Conservation (phyloP, 371 early-diverging fungal species). For the Mortierella sp. region DNA sequence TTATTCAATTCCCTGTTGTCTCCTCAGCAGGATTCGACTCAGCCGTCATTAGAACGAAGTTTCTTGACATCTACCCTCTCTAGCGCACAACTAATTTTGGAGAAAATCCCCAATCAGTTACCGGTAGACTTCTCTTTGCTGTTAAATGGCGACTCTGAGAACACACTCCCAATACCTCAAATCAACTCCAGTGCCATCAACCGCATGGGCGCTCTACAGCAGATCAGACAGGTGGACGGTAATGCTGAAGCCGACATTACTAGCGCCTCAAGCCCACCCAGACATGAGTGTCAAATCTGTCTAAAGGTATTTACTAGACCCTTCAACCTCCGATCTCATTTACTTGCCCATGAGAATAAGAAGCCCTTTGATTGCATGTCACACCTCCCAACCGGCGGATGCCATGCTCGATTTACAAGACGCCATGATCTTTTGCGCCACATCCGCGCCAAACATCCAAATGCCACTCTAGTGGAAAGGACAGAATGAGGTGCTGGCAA, state of each 20-base stretch:
- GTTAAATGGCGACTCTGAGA: not conserved
- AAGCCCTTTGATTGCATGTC: slow-evolving; percentile 2
- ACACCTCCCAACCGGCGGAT: not conserved
- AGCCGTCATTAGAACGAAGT: not conserved
- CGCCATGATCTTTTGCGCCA: slow-evolving; percentile 4
- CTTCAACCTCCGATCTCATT: slow-evolving; percentile 2
- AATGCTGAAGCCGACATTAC: not conserved
- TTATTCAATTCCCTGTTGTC: not conserved
- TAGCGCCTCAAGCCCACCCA: not conserved
- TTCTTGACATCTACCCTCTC: not conserved
- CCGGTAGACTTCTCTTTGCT: not conserved
- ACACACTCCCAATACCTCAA: not conserved
- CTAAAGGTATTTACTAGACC: not conserved
- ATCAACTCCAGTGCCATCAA: not conserved
- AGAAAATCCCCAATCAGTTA: not conserved
- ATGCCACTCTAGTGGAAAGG: not conserved
- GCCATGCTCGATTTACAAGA: not conserved
- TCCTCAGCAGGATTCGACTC: not conserved
- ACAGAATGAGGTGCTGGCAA: not conserved
- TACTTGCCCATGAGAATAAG: not conserved
- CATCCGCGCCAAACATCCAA: not conserved
- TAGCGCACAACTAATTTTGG: not conserved
- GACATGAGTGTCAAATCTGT: not conserved
- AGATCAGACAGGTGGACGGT: not conserved
- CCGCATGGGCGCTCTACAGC: not conserved